These are phyloP conservation scores for Musa schizocarpa DNA, from an alignment of 176 grass and related monocot species.

Conservation along the genomic window DNA sequence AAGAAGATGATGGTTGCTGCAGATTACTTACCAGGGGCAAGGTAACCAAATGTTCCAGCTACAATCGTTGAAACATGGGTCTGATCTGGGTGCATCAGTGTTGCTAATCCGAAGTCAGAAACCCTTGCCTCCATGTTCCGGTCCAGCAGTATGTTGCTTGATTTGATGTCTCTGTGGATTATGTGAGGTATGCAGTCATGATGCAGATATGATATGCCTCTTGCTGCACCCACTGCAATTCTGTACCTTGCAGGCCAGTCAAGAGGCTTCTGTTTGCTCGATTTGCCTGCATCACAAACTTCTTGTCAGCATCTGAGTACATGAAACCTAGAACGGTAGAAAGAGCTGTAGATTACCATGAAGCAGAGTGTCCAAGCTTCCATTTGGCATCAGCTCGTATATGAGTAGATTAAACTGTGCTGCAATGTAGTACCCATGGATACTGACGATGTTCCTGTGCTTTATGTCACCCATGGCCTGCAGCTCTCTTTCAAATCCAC, in stretches of 20 bases:
- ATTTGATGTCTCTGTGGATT: constrained; percentile 82
- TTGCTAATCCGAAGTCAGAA: constrained; percentile 70
- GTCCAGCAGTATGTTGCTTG: constrained; percentile 79
- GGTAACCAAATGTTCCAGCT: constrained; percentile 72
- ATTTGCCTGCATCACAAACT: constrained; percentile 15
- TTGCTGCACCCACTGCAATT: constrained; percentile 51
- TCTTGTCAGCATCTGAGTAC: not conserved
- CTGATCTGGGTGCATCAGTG: constrained; percentile 45
- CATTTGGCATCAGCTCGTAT: constrained; percentile 82
- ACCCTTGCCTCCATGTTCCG: constrained; percentile 66
- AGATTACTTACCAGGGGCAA: constrained; percentile 42
- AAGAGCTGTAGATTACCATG: constrained; percentile 18
- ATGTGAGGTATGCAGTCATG: constrained; percentile 70
- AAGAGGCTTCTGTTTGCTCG: constrained; percentile 27
- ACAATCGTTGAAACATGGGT: constrained; percentile 71
- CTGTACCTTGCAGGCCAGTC: constrained; percentile 37
- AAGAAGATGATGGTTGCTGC: not conserved
- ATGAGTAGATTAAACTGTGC: constrained; percentile 76
- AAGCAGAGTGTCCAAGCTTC: constrained; percentile 57
- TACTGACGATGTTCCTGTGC: constrained; percentile 59
- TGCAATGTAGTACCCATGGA: constrained; percentile 60
- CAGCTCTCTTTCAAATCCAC: constrained; percentile 71
- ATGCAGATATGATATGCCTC: constrained; percentile 64
- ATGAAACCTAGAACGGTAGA: not conserved
- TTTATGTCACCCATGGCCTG: constrained; percentile 80